Evolutionary conservation across 2,329 filamentous ascomycete genomes (phyloP), one percentile per base, ranked within the genome.

Genomic region (Aspergillus arachidicola): DNA sequence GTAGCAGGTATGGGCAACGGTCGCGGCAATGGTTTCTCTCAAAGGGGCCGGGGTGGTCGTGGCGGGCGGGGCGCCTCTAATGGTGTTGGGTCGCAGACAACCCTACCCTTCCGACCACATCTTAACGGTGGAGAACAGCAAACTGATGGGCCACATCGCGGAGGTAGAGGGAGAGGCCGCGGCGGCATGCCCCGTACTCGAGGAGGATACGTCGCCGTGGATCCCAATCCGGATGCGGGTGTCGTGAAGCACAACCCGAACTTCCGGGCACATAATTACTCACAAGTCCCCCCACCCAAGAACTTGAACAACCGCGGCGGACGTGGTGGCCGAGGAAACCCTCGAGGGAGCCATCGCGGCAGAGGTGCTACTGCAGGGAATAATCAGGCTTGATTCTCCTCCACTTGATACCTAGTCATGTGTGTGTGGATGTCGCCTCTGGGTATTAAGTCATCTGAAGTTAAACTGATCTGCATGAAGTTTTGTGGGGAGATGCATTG

Each of bases 231-330:
- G 4, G 75, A 79, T 7, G 82, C 82, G 32, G 85, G 84, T n/a
- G 77, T 88, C 3, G 71, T 87, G 19, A 74, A 79, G 60, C 82
- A 84, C 69, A 87, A 87, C 71, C 84, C 83, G 1, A 80, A 82
- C 57, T 88, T 88, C 76, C 79, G 80, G 32, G 84, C 85, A 5
- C 83, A 85, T 66, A 81, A 78, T 70, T 85, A 85, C 69, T 76
- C 76, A 45, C 81, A 81, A 60, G 84, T 85, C 6, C 84, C 85
- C 7, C 82, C 82, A 14, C 82, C 82, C 5, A 71, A 78, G 48
- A 73, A 63, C 48, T 63, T 83, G 36, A 77, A 80, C 43, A 69
- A 67, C n/a, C 73, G 79, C 30, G 73, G 75, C 58, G 75, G 77
- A 48, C 73, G 75, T 61, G 78, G 78, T 28, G 70, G 75, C 38